Evolutionary conservation across 164 flowering plant genomes (phyloP), one percentile per base, ranked within the genome.

Genomic region (Buxus sempervirens): DNA sequence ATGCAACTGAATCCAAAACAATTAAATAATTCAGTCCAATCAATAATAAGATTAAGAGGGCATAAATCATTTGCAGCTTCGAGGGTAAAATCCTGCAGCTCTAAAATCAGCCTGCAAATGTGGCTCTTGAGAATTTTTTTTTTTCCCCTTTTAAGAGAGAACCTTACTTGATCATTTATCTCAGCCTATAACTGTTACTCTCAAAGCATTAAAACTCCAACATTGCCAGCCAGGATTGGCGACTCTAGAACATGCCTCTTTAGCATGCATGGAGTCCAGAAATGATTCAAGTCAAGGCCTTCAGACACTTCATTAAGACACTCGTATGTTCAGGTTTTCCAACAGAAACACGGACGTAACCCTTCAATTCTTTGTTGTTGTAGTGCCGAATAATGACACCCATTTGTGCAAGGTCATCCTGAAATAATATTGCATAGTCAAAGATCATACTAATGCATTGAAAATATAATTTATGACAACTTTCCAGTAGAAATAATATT

Each of bases 311-410:
- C 88, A 93, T 91, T 69, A 93, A 74, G 64, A 72, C 79, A 72
- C 91, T 90, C 0, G 99, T 93, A 66, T 96, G 99, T 77, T 93
- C 95, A 23, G 96, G 99, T 85, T 90, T 96, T 57, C 99, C 99
- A 28, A 90, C 96, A 45, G 98, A 88, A 21, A 96, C 84, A 21
- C 99, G 91, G 42, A 93, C 93, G 73, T 81, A 96, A 20, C 98
- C 90, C 32, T 76, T 78, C 66, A 93, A 60, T 65, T 96, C 99
- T 79, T 91, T 88, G 68, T 84, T 96, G 68, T 82, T 82, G 77
- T 93, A 96, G 81, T 96, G 98, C n/a, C 98, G 96, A 62, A 96
- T 89, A 96, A 93, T 93, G 57, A 96, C 90, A 1, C 98, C 99
- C 96, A 82, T 91, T 54, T 77, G 78, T 0, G 93, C 91, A 54